Conservation (phyloP, 768 basidiomycete genomes). For the Coprinopsis cinerea region DNA sequence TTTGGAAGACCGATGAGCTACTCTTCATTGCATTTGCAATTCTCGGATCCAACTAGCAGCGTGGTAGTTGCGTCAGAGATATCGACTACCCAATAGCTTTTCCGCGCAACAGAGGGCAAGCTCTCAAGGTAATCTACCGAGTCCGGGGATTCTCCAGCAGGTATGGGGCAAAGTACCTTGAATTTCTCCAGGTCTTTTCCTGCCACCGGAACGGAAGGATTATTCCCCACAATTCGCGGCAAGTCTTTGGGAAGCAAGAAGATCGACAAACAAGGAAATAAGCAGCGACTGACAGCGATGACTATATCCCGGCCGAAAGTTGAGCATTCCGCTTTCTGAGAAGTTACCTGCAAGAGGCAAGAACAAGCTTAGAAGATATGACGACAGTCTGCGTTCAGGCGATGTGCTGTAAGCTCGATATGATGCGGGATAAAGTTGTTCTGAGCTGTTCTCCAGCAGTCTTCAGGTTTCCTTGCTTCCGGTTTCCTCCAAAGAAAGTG, state of each 20-base stretch:
- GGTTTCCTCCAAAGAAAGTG: too few relatives aligned
- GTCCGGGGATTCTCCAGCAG: neutral
- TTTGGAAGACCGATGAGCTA: too few relatives aligned
- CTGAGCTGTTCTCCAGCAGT: too few relatives aligned
- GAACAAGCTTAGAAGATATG: neutral
- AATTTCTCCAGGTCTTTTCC: neutral
- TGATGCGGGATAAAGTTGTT: too few relatives aligned
- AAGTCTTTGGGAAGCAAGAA: neutral
- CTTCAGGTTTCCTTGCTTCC: too few relatives aligned
- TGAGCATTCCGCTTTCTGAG: neutral
- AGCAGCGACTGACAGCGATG: neutral
- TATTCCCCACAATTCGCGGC: neutral
- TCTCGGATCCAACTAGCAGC: too few relatives aligned
- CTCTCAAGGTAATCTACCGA: neutral
- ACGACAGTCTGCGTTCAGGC: too few relatives aligned
- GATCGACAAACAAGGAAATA: neutral
- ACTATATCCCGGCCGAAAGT: neutral
- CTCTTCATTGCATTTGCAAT: too few relatives aligned
- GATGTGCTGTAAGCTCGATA: too few relatives aligned
- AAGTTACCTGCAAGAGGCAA: neutral
- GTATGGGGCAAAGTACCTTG: neutral
- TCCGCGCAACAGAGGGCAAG: too few relatives aligned
- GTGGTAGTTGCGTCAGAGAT: too few relatives aligned
- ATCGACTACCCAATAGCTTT: too few relatives aligned
- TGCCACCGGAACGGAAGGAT: neutral